Conservation (phyloP, 768 basidiomycete genomes). For the Podaxis rugospora region DNA sequence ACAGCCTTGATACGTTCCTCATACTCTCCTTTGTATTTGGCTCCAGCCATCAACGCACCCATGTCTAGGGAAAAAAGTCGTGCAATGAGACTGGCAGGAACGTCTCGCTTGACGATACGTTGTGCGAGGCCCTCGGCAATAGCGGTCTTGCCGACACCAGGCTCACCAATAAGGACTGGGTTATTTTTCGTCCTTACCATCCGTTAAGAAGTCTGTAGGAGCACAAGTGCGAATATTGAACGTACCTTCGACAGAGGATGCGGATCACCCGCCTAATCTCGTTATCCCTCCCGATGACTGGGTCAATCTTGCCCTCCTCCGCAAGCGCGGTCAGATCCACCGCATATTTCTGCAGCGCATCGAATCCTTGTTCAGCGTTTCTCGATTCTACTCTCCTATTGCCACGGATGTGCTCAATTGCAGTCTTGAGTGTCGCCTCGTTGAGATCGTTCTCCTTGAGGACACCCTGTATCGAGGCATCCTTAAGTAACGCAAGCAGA, state of each 20-base stretch:
- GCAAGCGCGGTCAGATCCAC: conserved; percentile 84
- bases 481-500: conserved; percentile 79
- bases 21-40: conserved; percentile 92
- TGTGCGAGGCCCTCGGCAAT: conserved; percentile 95
- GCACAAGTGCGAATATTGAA: conserved; percentile 17
- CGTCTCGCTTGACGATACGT: conserved; percentile 91
- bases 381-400: conserved; percentile 82
- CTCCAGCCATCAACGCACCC: conserved; percentile 93
- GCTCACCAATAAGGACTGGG: conserved; percentile 94
- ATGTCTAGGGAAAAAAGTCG: conserved; percentile 86
- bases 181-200: conserved; percentile 84
- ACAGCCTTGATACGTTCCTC: conserved; percentile 95
- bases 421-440: conserved; percentile 68
- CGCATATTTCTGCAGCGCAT: conserved; percentile 87
- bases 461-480: conserved; percentile 57
- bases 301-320: conserved; percentile 92
- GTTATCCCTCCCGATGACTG: conserved; percentile 89
- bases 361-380: conserved; percentile 88
- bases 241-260: conserved; percentile 72
- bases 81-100: conserved; percentile 68
- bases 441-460: conserved; percentile 76
- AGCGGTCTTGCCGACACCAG: conserved; percentile 93
- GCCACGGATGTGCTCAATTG: conserved; percentile 76
- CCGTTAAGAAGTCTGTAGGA: not conserved
- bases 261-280: conserved; percentile 85